Conservation (phyloP, 352 stramenopile species). For the Phytophthora vignae region DNA sequence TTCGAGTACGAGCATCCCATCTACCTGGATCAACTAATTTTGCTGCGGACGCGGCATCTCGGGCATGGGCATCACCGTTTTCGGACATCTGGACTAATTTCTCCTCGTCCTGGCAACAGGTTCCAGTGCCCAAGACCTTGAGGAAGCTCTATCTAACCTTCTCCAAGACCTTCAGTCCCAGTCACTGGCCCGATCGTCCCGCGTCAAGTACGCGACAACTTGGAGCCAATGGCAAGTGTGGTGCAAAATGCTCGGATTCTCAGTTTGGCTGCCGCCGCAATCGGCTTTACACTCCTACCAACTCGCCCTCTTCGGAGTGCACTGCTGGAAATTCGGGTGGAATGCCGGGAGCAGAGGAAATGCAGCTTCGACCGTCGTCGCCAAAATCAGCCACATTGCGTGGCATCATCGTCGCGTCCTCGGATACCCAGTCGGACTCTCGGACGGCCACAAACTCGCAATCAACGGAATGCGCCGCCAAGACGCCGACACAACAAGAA, state of each 20-base stretch:
- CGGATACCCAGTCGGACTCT: neutral
- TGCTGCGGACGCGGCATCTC: neutral
- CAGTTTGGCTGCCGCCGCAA: slow-evolving; percentile 1
- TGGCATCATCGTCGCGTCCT: slow-evolving; percentile 1
- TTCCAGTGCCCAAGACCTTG: neutral
- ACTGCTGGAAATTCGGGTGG: neutral
- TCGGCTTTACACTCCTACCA: neutral
- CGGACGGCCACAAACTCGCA: neutral
- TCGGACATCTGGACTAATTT: neutral
- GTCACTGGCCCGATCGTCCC: neutral
- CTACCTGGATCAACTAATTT: neutral
- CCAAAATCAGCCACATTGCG: neutral
- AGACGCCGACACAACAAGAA: slow-evolving; percentile 4
- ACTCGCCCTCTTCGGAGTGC: neutral
- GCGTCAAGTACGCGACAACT: neutral
- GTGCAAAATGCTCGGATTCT: slow-evolving; percentile 2
- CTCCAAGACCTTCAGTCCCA: slow-evolving; percentile 1
- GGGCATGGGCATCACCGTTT: neutral
- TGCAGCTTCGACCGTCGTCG: neutral
- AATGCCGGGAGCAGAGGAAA: neutral
- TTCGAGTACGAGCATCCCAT: neutral
- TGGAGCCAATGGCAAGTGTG: neutral
- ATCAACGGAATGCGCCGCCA: neutral
- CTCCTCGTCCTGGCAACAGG: neutral
- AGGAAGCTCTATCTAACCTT: neutral